These are phyloP conservation scores for Aspergillus cavernicola DNA, from an alignment of 495 filamentous ascomycete species.

Conservation along the genomic window DNA sequence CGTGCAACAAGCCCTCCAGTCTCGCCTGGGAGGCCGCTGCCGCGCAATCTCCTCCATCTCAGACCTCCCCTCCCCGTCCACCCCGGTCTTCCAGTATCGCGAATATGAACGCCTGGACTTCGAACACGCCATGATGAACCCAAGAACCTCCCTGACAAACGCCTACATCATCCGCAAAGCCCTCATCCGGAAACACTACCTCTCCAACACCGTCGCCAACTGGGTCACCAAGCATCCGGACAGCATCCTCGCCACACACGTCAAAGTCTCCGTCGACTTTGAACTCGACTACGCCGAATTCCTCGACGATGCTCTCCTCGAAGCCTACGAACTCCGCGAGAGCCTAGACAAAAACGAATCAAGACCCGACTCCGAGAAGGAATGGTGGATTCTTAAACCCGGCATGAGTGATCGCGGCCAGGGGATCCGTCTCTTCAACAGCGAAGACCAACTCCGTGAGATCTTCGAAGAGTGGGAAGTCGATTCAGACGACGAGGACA, in stretches of 20 bases:
- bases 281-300: slow-evolving; percentile 97
- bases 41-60: slow-evolving; percentile 43
- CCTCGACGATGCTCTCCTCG: slow-evolving; percentile 84
- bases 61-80: slow-evolving; percentile 37
- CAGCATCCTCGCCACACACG: slow-evolving; percentile 60
- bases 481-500: slow-evolving; percentile 43
- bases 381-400: slow-evolving; percentile 99
- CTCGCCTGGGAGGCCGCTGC: slow-evolving; percentile 51
- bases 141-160: slow-evolving; percentile 62
- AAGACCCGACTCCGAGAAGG: slow-evolving; percentile 47
- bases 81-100: slow-evolving; percentile 71
- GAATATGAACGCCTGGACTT: slow-evolving; percentile 87
- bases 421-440: slow-evolving; percentile 84
- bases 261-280: slow-evolving; percentile 74
- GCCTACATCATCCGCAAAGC: slow-evolving; percentile 95
- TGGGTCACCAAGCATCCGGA: slow-evolving; percentile 80
- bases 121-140: slow-evolving; percentile 59
- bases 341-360: slow-evolving; percentile 64
- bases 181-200: slow-evolving; percentile 93
- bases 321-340: slow-evolving; percentile 80
- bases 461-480: slow-evolving; percentile 91
- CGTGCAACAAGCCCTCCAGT: slow-evolving; percentile 65
- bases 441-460: slow-evolving; percentile 68
- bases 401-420: slow-evolving; percentile 96
- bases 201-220: slow-evolving; percentile 70